These are phyloP conservation scores for Herpotrichia juniperi DNA, from an alignment of 2,329 filamentous ascomycete species.

Conservation along the genomic window DNA sequence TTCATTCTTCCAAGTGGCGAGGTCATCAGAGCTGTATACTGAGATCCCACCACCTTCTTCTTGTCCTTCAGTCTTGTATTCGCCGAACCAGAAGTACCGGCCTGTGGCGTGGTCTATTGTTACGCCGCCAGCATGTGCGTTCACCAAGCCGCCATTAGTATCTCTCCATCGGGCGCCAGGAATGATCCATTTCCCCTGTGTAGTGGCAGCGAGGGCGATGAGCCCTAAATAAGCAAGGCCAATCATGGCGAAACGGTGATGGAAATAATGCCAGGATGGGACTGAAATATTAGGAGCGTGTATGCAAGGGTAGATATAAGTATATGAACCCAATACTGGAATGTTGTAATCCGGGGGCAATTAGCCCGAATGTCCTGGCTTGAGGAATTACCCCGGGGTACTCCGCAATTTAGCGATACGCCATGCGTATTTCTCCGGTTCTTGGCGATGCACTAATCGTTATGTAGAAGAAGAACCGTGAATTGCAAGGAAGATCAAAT, in stretches of 20 bases:
- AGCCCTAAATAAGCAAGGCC: neutral
- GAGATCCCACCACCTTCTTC: conserved; percentile 65
- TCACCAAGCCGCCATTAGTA: conserved; percentile 65
- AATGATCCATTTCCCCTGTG: conserved; percentile 62
- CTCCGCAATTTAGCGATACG: neutral
- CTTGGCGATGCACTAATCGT: conserved; percentile 1
- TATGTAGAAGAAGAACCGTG: too few species aligned
- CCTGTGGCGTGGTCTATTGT: conserved; percentile 58
- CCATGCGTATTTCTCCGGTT: conserved; percentile 1
- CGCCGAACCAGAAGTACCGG: conserved; percentile 67
- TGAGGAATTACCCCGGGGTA: neutral
- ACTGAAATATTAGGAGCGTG: neutral
- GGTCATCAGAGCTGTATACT: conserved; percentile 63
- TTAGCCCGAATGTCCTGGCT: neutral
- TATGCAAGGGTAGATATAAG: neutral
- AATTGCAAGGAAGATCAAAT: too few species aligned
- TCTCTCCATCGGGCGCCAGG: conserved; percentile 67
- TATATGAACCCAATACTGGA: neutral
- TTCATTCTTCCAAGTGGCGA: conserved; percentile 65
- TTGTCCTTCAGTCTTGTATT: conserved; percentile 65
- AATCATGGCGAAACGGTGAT: too few species aligned
- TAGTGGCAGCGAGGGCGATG: conserved; percentile 18
- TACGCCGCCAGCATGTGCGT: conserved; percentile 66
- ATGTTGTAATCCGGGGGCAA: neutral
- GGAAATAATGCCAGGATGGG: too few species aligned